Evolutionary conservation across 306 rosid genomes (phyloP).

Genomic region (Dryas alaskensis): DNA sequence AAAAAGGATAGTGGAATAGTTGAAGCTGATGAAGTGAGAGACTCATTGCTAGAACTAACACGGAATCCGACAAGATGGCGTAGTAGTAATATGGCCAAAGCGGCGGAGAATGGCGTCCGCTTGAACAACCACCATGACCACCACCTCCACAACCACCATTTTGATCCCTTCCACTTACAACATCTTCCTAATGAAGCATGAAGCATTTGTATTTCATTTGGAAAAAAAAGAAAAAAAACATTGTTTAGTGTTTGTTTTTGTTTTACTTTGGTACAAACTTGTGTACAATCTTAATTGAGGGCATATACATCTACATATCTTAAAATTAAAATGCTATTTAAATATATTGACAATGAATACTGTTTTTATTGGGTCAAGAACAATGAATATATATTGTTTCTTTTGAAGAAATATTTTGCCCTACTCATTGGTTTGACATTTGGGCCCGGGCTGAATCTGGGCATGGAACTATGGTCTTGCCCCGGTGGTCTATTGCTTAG

Average conservation of each 20-base stretch:
- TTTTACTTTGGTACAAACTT: not conserved
- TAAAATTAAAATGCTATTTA: too few relatives aligned
- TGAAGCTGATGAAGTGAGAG: constrained; percentile 76
- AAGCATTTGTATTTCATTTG: not conserved
- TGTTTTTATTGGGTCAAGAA: too few relatives aligned
- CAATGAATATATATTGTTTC: too few relatives aligned
- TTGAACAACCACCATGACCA: constrained; percentile 44
- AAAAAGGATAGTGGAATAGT: constrained; percentile 66
- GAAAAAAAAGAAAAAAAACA: not conserved
- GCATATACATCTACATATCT: not conserved
- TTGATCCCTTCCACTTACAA: constrained; percentile 41
- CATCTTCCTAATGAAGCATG: constrained; percentile 40
- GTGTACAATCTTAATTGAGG: not conserved
- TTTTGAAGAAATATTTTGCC: too few relatives aligned
- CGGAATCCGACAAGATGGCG: constrained; percentile 50
- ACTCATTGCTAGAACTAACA: constrained; percentile 68
- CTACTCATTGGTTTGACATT: too few relatives aligned
- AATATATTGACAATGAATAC: too few relatives aligned
- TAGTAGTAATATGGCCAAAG: constrained; percentile 41
- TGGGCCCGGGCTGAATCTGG: too few relatives aligned
- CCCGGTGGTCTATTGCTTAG: too few relatives aligned
- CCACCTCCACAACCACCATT: constrained; percentile 40
- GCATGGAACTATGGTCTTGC: too few relatives aligned
- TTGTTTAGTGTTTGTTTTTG: not conserved
- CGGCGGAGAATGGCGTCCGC: constrained; percentile 35